Evolutionary conservation across 164 flowering plant species (phyloP), one percentile per base, ranked within the genome.

Genomic region (Platanus orientalis): DNA sequence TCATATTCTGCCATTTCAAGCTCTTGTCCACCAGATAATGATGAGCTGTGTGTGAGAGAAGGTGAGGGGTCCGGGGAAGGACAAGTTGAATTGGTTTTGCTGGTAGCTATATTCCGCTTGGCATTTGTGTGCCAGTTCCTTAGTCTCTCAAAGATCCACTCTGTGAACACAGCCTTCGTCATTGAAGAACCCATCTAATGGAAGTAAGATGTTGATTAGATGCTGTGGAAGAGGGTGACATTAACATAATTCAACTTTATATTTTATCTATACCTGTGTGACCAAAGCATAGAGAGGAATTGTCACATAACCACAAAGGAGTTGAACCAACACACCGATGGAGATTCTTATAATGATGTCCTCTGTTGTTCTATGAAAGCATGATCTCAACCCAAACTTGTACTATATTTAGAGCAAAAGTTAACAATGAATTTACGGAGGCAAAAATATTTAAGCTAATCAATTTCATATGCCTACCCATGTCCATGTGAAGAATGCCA

Each of bases 401-500:
- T 57, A 75, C 92, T 87, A 84, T 34, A 20, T 63, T 64, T 39
- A 0, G 36, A 64, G 42, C 17, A 24, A 50, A 52, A 28, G n/a
- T 58, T 58, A 28, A 32, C 12, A 29, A 4, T 3, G 6, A 30
- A 13, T 23, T 23, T 36, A 28, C 3, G 1, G 17, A 16, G 25
- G 10, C 27, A 39, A 62, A 51, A 47, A 32, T 14, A 16, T 25
- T 39, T 26, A 42, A 13, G 2, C 4, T 62, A 62, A 34, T 26
- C 25, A 29, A 39, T 19, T 17, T 21, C 24, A 2, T 1, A 27
- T 62, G 59, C 82, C 27, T 73, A 86, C 96, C 85, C 85, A 84
- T 68, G 80, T 80, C 91, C 91, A 85, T 39, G 79, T 36, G 65
- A 88, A 85, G 76, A 85, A 83, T 61, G 89, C 87, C 62, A 88